These are phyloP conservation scores for Cladorrhinum sp. DNA, from an alignment of 2,329 filamentous ascomycete genomes.

Conservation along the genomic window DNA sequence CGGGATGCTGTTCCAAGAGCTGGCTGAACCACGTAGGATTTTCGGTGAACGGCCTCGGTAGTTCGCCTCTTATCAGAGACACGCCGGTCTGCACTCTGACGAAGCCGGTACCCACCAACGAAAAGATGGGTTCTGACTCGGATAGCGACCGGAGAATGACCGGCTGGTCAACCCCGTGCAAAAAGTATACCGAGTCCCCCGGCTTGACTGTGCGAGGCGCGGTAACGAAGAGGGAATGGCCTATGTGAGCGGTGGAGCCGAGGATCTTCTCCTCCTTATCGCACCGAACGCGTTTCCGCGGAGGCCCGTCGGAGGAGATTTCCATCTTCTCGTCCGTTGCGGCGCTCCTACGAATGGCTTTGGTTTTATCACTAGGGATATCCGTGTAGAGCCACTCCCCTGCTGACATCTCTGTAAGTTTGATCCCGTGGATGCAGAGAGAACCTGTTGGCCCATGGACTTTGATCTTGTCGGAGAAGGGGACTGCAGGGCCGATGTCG, in stretches of 20 bases:
- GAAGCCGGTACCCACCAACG: constrained; percentile 11
- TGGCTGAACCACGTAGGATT: background rate
- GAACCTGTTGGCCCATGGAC: constrained; percentile 15
- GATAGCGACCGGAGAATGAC: constrained; percentile 9
- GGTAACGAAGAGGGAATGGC: constrained; percentile 1
- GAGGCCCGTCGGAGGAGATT: too few relatives aligned
- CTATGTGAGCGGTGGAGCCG: background rate
- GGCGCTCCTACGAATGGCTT: background rate
- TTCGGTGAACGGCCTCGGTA: background rate
- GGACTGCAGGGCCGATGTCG: background rate
- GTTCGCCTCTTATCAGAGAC: background rate
- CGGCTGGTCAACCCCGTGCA: constrained; percentile 11
- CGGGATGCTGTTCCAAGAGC: background rate
- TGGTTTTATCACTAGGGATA: background rate
- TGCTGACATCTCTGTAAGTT: constrained; percentile 7
- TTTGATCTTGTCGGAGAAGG: background rate
- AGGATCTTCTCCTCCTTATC: background rate
- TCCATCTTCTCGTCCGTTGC: background rate
- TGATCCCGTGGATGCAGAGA: constrained; percentile 10
- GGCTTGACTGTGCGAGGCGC: background rate
- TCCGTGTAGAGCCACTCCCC: background rate
- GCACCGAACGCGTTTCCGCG: background rate
- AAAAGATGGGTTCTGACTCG: constrained; percentile 3
- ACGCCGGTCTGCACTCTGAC: constrained; percentile 46
- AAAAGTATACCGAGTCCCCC: constrained; percentile 6